Evolutionary conservation across 2,329 filamentous ascomycete genomes (phyloP), one percentile per base, ranked within the genome.

Genomic region (Clonostachys sp.): DNA sequence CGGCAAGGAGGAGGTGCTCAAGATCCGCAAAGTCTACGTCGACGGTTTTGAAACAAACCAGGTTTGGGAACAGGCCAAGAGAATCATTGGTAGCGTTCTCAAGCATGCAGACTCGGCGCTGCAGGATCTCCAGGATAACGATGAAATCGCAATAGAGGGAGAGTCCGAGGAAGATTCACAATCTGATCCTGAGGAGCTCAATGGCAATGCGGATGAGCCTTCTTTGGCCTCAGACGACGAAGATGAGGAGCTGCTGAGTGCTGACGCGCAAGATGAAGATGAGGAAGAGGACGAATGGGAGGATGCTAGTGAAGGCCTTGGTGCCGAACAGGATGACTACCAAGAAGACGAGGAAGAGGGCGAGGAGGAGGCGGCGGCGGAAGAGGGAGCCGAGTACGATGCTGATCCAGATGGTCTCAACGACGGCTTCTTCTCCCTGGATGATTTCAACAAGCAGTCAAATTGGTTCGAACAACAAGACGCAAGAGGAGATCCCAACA

Each of bases 381-480:
- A 71, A 1, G 64, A 67, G 0, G 72, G 73, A 0, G 74, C 77
- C 1, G 75, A 77, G 3, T 73, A 71, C 2, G 67, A 68, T 12
- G 70, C 75, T 5, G 75, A 97, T 59, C 83, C 84, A 5, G 78
- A 94, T 60, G 90, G 91, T 7, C 80, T 99, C 34, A 97, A 99
- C 60, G 94, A 99, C 61, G 92, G 91, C 6, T 99, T 99, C 72
- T 99, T 99, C 71, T 95, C 90, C 14, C 92, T 99, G 58, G 91
- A 97, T 59, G 84, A 95, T 50, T 99, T 99, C 78, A 99, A 99
- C 74, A 89, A 86, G 62, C 89, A 95, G 62, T 89, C 91, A 3
- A 89, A 95, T 59, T 87, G 86, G 61, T 83, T 96, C 44, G 94
- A 99, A 66, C 83, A 89, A 53, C 87, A 91, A 64, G 92, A 97